Base-by-base conservation (phyloP, 2,329 filamentous ascomycete genomes). In the Cladosporium sphaerospermum region DNA sequence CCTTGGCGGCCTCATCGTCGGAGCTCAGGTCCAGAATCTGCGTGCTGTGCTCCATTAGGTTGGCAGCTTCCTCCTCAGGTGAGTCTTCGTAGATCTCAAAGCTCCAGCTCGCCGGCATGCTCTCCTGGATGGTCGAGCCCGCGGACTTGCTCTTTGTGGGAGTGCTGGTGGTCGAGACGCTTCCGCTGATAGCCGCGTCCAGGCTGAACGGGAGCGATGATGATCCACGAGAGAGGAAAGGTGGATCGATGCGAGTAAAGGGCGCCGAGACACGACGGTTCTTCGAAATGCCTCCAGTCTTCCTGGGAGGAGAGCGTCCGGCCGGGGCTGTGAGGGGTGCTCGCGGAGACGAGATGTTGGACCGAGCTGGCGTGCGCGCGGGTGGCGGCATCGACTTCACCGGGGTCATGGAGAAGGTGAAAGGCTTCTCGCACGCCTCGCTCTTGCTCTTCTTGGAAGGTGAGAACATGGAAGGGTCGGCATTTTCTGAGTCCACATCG, bases 1-100 rank as follows among this genome's bases (percentile, higher is more conserved):
- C 76, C 76, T 60, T 75, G 68, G 65, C 71, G 64, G 80, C 80
- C 69, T 91, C 87, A 67, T 96, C 91, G 62, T 96, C 91, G 18
- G 89, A 91, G 60, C 84, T 89, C 64, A 97, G 89, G 67, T 97
- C 92, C 3, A 97, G 79, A 0, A 86, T 84, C 58, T 86, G 85
- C 7, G 92, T 92, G 53, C 86, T 86, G 74, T 96, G 92, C 71
- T 96, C 88, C 73, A 97, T 88, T 37, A 96, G 75, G 64, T 95
- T 96, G 62, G 90, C 89, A 71, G 93, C 88, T 67, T 95, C 86
- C 66, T 96, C 88, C 67, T 96, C 88, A 7, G 86, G 82, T 0
- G 88, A 89, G 69, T 99, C 92, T 67, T 96, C 89, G 67, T 96
- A 85, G 64, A 99, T 97, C 55, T 92, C 87, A 67, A 99, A 97